Evolutionary conservation across 805 yeast genomes (phyloP).

Genomic region (Metschnikowia kunwiensis): DNA sequence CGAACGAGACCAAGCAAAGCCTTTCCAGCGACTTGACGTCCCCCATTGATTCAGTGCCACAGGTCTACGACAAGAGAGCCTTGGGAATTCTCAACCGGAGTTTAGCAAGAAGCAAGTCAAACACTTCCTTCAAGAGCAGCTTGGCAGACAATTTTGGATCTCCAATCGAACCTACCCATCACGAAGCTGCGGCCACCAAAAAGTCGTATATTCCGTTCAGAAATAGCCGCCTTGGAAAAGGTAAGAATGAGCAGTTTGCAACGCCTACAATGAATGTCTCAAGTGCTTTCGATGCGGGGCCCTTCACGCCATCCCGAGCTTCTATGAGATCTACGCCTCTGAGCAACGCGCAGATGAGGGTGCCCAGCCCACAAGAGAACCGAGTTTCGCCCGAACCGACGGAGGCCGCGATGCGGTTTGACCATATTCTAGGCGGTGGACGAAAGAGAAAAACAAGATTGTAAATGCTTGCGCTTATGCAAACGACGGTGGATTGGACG

Average conservation of each 20-base stretch:
- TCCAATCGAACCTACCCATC: conserved; percentile 17
- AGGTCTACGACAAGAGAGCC: conserved; percentile 75
- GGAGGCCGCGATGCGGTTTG: conserved; percentile 15
- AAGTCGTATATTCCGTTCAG: conserved; percentile 44
- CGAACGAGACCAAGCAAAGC: conserved; percentile 60
- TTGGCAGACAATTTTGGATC: conserved; percentile 60
- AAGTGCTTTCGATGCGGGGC: conserved; percentile 9
- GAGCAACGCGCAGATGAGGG: conserved; percentile 10
- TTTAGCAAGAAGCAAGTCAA: conserved; percentile 69
- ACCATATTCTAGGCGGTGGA: conserved; percentile 15
- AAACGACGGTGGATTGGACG: no score
- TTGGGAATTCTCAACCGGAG: conserved; percentile 71
- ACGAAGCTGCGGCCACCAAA: conserved; percentile 19
- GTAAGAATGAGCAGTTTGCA: conserved; percentile 18
- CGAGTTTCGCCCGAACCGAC: conserved; percentile 11
- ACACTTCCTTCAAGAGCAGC: conserved; percentile 71
- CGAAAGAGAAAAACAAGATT: conserved; percentile 12
- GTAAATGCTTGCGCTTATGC: no score
- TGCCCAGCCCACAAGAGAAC: conserved; percentile 13
- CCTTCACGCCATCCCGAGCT: conserved; percentile 7
- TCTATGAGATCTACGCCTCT: conserved; percentile 9
- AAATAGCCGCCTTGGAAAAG: conserved; percentile 25
- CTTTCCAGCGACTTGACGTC: conserved; percentile 40
- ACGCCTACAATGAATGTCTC: conserved; percentile 12
- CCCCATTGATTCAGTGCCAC: conserved; percentile 71